A percentile compares a stretch with the other conserved stretches of the same genome.
Evolutionary conservation across 352 stramenopile species (phyloP).

Genomic region (Globisporangium polare): DNA sequence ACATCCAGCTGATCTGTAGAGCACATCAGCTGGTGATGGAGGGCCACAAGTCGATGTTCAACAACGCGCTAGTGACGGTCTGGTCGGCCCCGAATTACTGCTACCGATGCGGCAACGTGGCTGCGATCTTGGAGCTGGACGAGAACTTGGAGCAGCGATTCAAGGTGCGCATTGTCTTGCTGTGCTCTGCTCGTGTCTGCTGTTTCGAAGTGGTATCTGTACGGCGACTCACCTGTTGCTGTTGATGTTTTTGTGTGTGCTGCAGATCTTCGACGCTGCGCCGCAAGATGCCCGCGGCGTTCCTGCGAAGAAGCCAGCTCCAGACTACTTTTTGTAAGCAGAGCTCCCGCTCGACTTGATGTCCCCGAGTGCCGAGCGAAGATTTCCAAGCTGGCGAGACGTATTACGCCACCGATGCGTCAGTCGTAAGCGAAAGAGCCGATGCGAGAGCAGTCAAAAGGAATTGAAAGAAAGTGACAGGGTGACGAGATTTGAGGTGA

Average conservation of each 20-base stretch:
- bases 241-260: constrained; percentile 15
- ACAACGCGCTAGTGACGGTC: constrained; percentile 97
- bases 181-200: constrained; percentile 10
- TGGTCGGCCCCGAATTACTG: constrained; percentile 99
- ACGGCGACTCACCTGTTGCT: not conserved
- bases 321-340: constrained; percentile 99
- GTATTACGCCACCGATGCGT: not conserved
- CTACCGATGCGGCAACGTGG: constrained; percentile 98
- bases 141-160: constrained; percentile 93
- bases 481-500: not conserved
- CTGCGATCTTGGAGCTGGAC: constrained; percentile 98
- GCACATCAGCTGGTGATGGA: constrained; percentile 97
- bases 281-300: constrained; percentile 96
- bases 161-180: constrained; percentile 41
- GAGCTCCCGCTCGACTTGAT: not conserved
- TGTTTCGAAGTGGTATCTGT: constrained; percentile 10
- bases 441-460: not conserved
- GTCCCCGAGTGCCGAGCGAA: not conserved
- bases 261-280: constrained; percentile 97
- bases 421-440: constrained; percentile 7
- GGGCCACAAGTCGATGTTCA: constrained; percentile 95
- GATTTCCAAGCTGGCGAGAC: constrained; percentile 1
- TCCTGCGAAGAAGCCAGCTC: constrained; percentile 96
- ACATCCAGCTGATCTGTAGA: constrained; percentile 96
- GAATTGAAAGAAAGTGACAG: not conserved